Conservation (phyloP, 306 rosid genomes). For the Calophaca sinica region DNA sequence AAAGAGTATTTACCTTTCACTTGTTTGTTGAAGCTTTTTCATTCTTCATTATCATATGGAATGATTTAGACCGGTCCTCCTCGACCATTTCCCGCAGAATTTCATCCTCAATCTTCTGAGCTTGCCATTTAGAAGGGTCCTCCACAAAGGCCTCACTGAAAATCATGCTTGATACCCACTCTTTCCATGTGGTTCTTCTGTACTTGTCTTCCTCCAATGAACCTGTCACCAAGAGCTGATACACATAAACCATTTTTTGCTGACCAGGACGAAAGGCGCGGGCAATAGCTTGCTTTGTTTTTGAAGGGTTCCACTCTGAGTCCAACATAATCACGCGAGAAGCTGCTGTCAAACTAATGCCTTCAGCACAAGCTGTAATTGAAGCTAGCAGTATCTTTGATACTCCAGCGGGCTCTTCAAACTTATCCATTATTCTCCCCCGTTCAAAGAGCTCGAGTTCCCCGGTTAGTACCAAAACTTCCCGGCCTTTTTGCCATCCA, state of each 20-base stretch:
- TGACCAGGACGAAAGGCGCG: conserved; percentile 96
- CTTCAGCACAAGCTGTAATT: conserved; percentile 96
- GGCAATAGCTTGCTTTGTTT: conserved; percentile 95
- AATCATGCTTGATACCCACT: conserved; percentile 96
- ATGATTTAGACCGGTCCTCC: conserved; percentile 76
- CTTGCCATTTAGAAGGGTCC: conserved; percentile 91
- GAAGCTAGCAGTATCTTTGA: conserved; percentile 94
- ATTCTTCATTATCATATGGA: conserved; percentile 93
- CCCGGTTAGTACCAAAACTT: conserved; percentile 81
- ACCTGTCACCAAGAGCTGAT: conserved; percentile 83
- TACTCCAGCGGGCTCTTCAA: conserved; percentile 76
- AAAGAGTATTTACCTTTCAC: conserved; percentile 55
- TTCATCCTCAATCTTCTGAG: conserved; percentile 90
- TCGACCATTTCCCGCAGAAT: conserved; percentile 84
- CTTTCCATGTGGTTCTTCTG: conserved; percentile 88
- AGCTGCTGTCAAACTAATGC: conserved; percentile 95
- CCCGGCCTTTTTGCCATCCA: conserved; percentile 74
- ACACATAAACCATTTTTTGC: conserved; percentile 85
- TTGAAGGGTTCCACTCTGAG: conserved; percentile 96
- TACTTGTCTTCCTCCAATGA: conserved; percentile 88
- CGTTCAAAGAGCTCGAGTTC: conserved; percentile 91
- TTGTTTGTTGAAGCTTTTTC: conserved; percentile 85
- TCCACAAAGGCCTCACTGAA: conserved; percentile 93
- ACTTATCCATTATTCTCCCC: conserved; percentile 86
- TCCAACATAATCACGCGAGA: conserved; percentile 90